Conservation (phyloP, 768 basidiomycete species). For the Auricularia heimuer region DNA sequence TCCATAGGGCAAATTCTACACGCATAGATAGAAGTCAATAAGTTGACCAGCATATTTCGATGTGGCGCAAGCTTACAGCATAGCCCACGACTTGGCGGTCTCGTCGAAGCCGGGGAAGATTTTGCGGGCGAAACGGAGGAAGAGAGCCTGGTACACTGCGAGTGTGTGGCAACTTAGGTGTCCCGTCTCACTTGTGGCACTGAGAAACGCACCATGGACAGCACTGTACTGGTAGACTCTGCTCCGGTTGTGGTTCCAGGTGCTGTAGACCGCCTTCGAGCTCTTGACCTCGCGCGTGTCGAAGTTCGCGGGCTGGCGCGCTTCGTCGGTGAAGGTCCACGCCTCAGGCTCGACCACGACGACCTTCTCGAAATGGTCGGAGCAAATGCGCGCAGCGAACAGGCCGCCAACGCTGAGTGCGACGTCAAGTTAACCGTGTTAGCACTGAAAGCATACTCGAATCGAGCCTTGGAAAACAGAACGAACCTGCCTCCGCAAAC, state of each 20-base stretch:
- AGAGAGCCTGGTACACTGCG: neutral
- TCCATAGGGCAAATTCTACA: too few relatives aligned
- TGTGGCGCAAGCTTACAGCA: neutral
- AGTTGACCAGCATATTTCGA: too few relatives aligned
- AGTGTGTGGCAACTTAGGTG: neutral
- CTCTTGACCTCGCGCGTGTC: conserved; percentile 3
- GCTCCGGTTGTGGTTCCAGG: conserved; percentile 9
- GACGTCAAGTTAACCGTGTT: too few relatives aligned
- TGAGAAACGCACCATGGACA: conserved; percentile 11
- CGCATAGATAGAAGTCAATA: too few relatives aligned
- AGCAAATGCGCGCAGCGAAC: conserved; percentile 22
- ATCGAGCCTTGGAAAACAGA: too few relatives aligned
- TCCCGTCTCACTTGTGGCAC: neutral
- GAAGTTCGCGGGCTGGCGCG: conserved; percentile 3
- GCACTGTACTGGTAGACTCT: conserved; percentile 21
- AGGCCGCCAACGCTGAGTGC: conserved; percentile 21
- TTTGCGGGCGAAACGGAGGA: neutral
- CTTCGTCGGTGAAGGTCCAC: conserved; percentile 17
- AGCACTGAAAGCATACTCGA: too few relatives aligned
- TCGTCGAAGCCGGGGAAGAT: neutral
- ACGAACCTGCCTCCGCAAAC: too few relatives aligned
- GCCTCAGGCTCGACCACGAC: conserved; percentile 24
- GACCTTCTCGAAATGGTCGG: conserved; percentile 25
- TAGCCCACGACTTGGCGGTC: neutral
- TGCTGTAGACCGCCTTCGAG: neutral